Evolutionary conservation across 371 early-diverging fungal species (phyloP).

Genomic region (Rhizopus delemar): DNA sequence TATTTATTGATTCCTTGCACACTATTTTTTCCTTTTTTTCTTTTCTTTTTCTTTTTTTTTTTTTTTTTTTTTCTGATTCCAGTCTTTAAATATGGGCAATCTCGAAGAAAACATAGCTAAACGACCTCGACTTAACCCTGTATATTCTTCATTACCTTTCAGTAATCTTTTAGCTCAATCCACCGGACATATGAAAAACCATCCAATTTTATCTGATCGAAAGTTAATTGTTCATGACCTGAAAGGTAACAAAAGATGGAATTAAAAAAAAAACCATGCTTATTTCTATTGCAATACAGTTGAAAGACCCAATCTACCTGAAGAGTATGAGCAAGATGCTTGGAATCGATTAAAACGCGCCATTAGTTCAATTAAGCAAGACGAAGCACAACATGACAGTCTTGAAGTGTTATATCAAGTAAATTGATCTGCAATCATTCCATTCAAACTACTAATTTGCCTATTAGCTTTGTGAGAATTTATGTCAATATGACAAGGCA

Average conservation of each 20-base stretch:
- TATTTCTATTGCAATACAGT: conserved; percentile 13
- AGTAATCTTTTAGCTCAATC: conserved; percentile 34
- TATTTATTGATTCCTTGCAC: background rate
- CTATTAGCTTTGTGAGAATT: conserved; percentile 74
- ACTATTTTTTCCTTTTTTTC: background rate
- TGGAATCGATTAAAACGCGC: conserved; percentile 70
- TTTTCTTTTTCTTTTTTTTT: background rate
- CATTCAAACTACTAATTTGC: background rate
- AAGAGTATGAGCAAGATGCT: conserved; percentile 65
- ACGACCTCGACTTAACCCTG: background rate
- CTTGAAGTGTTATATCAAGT: conserved; percentile 85
- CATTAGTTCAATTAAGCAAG: conserved; percentile 74
- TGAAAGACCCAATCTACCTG: conserved; percentile 70
- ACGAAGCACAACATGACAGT: conserved; percentile 62
- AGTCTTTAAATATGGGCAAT: conserved; percentile 4
- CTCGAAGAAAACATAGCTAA: background rate
- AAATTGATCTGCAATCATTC: background rate
- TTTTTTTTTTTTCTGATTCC: conserved; percentile 2
- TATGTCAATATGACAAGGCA: conserved; percentile 81
- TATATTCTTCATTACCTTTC: conserved; percentile 23
- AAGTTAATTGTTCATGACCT: conserved; percentile 40
- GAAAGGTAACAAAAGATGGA: conserved; percentile 20
- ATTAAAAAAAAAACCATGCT: background rate
- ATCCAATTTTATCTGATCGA: conserved; percentile 41
- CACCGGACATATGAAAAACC: conserved; percentile 26